These are phyloP conservation scores for Thalassiosira hispida DNA, from an alignment of 352 stramenopile genomes.

Conservation along the genomic window DNA sequence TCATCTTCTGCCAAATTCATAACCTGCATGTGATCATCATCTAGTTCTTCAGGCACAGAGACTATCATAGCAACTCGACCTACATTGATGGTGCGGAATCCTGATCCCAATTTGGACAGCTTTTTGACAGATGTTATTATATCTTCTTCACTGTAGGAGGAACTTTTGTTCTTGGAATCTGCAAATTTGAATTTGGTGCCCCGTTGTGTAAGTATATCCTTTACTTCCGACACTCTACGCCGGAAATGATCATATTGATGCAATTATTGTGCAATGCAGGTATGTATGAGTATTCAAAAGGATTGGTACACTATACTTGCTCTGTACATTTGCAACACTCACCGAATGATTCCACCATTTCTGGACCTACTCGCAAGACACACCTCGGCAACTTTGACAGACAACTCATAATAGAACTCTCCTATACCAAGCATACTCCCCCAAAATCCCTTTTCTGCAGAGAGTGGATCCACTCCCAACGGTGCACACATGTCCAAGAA, in stretches of 20 bases:
- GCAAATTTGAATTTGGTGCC: slow-evolving; percentile 64
- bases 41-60: slow-evolving; percentile 94
- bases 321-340: too few relatives aligned
- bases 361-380: slow-evolving; percentile 91
- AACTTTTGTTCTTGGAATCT: slow-evolving; percentile 57
- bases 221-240: slow-evolving; percentile 80
- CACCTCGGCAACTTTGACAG: slow-evolving; percentile 98
- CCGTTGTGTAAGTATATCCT: slow-evolving; percentile 64
- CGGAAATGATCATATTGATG: not conserved
- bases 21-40: slow-evolving; percentile 93
- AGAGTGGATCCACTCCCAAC: slow-evolving; percentile 93
- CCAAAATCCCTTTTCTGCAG: slow-evolving; percentile 98
- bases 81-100: slow-evolving; percentile 93
- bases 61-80: slow-evolving; percentile 93
- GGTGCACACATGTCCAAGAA: slow-evolving; percentile 73
- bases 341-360: slow-evolving; percentile 90
- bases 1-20: slow-evolving; percentile 90
- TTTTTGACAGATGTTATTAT: slow-evolving; percentile 94
- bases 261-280: not conserved
- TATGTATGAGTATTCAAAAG: not conserved
- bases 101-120: slow-evolving; percentile 92
- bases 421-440: slow-evolving; percentile 95
- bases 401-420: slow-evolving; percentile 99
- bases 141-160: slow-evolving; percentile 87
- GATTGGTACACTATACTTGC: too few relatives aligned